Conservation (phyloP, 2,329 filamentous ascomycete genomes). For the Aspergillus phoenicis region DNA sequence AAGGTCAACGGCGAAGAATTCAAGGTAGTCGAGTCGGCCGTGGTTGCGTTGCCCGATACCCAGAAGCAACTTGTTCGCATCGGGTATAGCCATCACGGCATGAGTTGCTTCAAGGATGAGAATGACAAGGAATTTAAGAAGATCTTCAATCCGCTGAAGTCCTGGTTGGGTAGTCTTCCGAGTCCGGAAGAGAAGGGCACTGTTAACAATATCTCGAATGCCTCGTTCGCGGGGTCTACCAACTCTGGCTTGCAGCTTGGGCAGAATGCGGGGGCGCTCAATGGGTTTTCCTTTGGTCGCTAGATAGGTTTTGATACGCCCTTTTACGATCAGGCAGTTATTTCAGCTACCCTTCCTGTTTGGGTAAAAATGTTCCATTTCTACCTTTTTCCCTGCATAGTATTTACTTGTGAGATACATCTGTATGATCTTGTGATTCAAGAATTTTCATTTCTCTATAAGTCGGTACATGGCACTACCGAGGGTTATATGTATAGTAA, state of each 20-base stretch:
- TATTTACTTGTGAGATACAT: no score
- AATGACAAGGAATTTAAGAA: slow-evolving; percentile 9
- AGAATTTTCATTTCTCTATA: no score
- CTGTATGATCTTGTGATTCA: no score
- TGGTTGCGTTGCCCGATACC: no score
- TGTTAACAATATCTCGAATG: background rate
- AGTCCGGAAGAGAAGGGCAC: background rate
- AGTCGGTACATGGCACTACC: no score
- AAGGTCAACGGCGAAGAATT: background rate
- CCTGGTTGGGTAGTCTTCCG: slow-evolving; percentile 1
- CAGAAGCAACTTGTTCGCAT: no score
- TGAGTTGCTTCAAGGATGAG: slow-evolving; percentile 2
- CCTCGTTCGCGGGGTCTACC: background rate
- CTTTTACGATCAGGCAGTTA: no score
- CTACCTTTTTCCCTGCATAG: no score
- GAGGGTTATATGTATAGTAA: no score
- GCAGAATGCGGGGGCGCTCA: slow-evolving; percentile 3
- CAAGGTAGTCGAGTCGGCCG: slow-evolving; percentile 1
- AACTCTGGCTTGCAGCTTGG: slow-evolving; percentile 8
- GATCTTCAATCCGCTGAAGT: slow-evolving; percentile 2
- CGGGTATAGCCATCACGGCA: background rate
- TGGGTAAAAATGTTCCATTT: no score
- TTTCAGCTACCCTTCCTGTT: no score
- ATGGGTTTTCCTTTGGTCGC: slow-evolving; percentile 1
- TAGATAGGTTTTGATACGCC: background rate